Percentiles rank a stretch among this genome's conserved stretches.
phyloP scores from a whole-genome alignment of 2,329 filamentous ascomycete species.

The Fusarium sp. region DNA sequence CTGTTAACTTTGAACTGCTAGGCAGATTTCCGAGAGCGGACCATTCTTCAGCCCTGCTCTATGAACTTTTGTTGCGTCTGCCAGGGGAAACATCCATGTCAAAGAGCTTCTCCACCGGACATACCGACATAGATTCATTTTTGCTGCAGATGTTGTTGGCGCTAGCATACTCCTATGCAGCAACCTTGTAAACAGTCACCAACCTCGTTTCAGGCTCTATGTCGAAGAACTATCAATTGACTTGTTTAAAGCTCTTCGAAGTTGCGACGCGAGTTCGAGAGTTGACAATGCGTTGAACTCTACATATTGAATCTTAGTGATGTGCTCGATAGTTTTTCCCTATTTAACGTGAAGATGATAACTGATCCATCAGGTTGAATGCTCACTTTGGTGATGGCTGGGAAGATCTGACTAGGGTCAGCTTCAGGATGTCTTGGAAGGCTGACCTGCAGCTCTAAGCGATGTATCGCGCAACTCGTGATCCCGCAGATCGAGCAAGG shows the following conservation, averaged over 20 bases:
- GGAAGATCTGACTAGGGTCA: not conserved
- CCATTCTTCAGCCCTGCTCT: not conserved
- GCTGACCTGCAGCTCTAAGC: constrained; percentile 16
- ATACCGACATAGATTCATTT: not conserved
- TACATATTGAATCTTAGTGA: not conserved
- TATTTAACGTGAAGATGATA: not conserved
- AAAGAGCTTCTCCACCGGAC: not conserved
- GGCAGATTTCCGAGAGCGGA: not conserved
- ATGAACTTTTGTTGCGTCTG: not conserved
- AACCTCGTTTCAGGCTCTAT: constrained; percentile 1
- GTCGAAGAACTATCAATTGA: not conserved
- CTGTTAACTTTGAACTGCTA: not conserved
- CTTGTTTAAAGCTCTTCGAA: not conserved
- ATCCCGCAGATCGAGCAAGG: not conserved
- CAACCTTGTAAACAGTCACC: constrained; percentile 14
- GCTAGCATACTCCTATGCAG: constrained; percentile 9
- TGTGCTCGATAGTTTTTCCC: not conserved
- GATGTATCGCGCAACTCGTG: not conserved
- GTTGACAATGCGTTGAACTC: not conserved
- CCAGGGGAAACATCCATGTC: not conserved
- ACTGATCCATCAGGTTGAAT: not conserved
- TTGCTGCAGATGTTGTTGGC: constrained; percentile 36
- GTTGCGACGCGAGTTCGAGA: not conserved
- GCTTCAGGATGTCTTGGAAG: not conserved
- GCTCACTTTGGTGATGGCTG: not conserved